phyloP scores from a whole-genome alignment of 768 basidiomycete genomes.

The Russula foetens region DNA sequence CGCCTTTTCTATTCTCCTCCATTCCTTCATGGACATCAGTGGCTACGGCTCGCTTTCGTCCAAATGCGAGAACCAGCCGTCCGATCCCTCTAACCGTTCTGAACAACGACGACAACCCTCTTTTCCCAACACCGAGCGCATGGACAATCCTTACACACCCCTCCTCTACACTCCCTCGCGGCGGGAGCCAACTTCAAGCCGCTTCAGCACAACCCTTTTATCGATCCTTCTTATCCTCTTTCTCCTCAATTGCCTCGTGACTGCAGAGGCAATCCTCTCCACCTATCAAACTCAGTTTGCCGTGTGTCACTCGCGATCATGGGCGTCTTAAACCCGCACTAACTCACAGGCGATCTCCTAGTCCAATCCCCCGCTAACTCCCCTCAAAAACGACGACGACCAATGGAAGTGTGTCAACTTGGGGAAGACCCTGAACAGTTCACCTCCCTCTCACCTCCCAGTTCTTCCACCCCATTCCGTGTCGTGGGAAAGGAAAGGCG shows the following conservation, averaged over 20 bases:
- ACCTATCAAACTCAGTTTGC: neutral
- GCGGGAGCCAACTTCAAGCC: neutral
- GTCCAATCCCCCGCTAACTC: neutral
- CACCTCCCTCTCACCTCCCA: neutral
- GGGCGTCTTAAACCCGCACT: neutral
- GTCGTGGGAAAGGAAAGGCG: neutral
- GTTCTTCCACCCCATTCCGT: neutral
- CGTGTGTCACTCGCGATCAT: neutral
- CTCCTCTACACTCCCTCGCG: neutral
- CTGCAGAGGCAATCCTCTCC: neutral
- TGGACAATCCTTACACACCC: neutral
- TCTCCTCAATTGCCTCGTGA: neutral
- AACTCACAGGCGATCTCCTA: neutral
- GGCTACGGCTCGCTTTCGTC: neutral
- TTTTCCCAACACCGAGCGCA: neutral
- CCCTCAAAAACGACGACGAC: neutral
- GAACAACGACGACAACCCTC: neutral
- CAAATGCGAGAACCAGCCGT: neutral
- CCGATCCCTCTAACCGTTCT: neutral
- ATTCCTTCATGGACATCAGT: neutral
- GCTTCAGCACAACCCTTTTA: neutral
- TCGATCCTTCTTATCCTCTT: neutral
- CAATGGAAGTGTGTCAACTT: neutral
- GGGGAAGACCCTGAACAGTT: neutral
- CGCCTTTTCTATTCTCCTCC: neutral